Evolutionary conservation across 2,329 filamentous ascomycete genomes (phyloP).

Genomic region (Hypoxylon sp.): DNA sequence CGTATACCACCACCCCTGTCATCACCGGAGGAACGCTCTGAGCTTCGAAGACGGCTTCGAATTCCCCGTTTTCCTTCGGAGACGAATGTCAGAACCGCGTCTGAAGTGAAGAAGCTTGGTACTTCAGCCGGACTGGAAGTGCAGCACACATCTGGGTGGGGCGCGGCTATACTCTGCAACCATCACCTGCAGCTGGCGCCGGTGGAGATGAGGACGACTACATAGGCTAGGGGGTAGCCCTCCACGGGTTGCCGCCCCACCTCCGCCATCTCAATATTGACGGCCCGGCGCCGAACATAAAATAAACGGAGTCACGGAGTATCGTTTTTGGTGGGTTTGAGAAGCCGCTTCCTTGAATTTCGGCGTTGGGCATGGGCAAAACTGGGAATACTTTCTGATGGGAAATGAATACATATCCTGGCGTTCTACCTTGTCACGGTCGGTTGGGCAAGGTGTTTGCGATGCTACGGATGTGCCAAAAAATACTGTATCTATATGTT

Average conservation of each 20-base stretch:
- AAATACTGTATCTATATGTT: too few relatives aligned
- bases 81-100: conserved; percentile 28
- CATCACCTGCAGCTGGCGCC: background rate
- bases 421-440: conserved; percentile 1
- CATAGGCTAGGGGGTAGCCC: background rate
- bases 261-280: background rate
- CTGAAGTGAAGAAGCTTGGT: background rate
- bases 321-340: background rate
- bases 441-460: background rate
- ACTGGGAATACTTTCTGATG: background rate
- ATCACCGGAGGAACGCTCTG: conserved; percentile 40
- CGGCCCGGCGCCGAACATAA: background rate
- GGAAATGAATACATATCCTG: background rate
- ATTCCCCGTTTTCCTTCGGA: conserved; percentile 40
- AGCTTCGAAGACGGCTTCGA: conserved; percentile 41
- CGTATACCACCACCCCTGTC: conserved; percentile 32
- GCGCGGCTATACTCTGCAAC: background rate
- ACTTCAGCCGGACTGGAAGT: conserved; percentile 8
- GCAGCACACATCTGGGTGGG: background rate
- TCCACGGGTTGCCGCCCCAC: background rate
- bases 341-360: background rate
- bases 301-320: background rate
- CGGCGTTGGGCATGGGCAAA: conserved; percentile 8
- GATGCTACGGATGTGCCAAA: background rate
- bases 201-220: background rate